phyloP scores from a whole-genome alignment of 306 rosid genomes.

The Vigna hirtella region DNA sequence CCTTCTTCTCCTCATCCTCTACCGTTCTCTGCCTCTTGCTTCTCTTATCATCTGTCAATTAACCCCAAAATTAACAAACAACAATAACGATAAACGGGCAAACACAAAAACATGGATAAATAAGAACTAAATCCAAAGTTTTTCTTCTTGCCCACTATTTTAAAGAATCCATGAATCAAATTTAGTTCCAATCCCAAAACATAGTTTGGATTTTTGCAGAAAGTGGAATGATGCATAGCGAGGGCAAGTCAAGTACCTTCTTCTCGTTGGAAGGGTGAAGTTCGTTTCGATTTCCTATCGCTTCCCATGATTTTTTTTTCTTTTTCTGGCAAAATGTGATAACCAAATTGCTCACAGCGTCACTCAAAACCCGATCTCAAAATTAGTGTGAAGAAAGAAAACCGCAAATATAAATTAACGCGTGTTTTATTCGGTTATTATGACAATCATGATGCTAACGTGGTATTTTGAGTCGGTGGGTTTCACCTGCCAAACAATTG shows the following conservation, averaged over 20 bases:
- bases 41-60: slow-evolving; percentile 65
- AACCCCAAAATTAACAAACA: slow-evolving; percentile 28
- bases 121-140: background rate
- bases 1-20: slow-evolving; percentile 68
- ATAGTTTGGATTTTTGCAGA: background rate
- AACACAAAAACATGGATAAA: background rate
- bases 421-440: too few relatives aligned
- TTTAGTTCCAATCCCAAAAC: background rate
- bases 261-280: slow-evolving; percentile 64
- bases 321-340: background rate
- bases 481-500: too few relatives aligned
- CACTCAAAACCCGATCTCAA: background rate
- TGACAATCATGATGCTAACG: too few relatives aligned
- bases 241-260: slow-evolving; percentile 53
- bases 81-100: background rate
- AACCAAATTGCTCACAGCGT: background rate
- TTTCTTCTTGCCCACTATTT: background rate
- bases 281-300: slow-evolving; percentile 71
- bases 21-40: slow-evolving; percentile 70
- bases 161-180: background rate
- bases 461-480: too few relatives aligned
- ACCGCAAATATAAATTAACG: background rate
- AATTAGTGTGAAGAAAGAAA: background rate
- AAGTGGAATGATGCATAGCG: background rate
- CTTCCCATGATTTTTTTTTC: slow-evolving; percentile 65